These are phyloP conservation scores for Kluyveromyces siamensis DNA, from an alignment of 805 yeast genomes.

Conservation along the genomic window DNA sequence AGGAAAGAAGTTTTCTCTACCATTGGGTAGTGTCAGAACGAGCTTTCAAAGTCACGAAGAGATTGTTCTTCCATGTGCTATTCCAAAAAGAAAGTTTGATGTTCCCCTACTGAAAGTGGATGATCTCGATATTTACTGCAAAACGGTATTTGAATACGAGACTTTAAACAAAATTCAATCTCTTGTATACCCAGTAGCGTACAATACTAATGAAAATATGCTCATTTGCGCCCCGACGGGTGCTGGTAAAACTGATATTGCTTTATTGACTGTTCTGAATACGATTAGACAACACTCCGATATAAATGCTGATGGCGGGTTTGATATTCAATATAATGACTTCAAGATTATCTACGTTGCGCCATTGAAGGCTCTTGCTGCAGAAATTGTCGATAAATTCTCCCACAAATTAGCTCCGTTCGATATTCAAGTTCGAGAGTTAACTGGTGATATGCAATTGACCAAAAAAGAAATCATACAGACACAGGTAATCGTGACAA, in stretches of 20 bases:
- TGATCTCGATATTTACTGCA: slow-evolving; percentile 70
- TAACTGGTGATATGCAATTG: slow-evolving; percentile 94
- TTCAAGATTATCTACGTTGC: slow-evolving; percentile 91
- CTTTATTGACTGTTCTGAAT: slow-evolving; percentile 69
- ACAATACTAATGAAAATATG: slow-evolving; percentile 90
- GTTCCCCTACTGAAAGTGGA: slow-evolving; percentile 41
- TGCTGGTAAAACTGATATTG: slow-evolving; percentile 96
- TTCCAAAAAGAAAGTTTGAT: slow-evolving; percentile 30
- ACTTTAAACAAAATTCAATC: slow-evolving; percentile 84
- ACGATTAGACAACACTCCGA: slow-evolving; percentile 65
- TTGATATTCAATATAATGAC: slow-evolving; percentile 68
- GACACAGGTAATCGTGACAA: slow-evolving; percentile 85
- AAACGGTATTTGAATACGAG: slow-evolving; percentile 74
- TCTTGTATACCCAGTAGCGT: slow-evolving; percentile 84
- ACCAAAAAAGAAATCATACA: slow-evolving; percentile 68
- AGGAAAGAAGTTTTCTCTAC: slow-evolving; percentile 74
- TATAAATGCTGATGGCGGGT: slow-evolving; percentile 39
- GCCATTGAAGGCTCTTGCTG: slow-evolving; percentile 88
- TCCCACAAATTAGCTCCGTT: slow-evolving; percentile 70
- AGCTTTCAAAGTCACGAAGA: slow-evolving; percentile 65
- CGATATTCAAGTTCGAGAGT: slow-evolving; percentile 76
- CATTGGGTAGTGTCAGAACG: slow-evolving; percentile 67
- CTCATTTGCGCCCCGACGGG: slow-evolving; percentile 96
- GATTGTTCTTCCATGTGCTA: slow-evolving; percentile 70
- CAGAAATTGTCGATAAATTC: slow-evolving; percentile 91